Percentiles rank a stretch among this genome's conserved stretches.
Conservation (phyloP, 768 basidiomycete species). For the Rhodotorula sphaerocarpa region DNA sequence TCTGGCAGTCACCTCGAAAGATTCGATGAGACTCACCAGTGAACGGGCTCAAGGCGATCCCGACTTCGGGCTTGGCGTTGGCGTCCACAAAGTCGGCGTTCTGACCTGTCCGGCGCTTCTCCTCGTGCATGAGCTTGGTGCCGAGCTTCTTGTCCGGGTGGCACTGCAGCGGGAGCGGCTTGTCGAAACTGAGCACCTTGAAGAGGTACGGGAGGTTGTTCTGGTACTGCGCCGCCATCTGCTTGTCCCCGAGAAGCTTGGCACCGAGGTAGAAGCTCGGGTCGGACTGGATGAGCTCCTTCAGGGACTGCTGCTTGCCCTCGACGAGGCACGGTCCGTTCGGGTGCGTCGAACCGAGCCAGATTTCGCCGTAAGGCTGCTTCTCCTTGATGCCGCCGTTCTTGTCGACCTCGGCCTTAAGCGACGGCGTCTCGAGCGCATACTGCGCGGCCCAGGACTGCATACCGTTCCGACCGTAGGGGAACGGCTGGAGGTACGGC, state of each 20-base stretch:
- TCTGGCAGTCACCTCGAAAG: no score
- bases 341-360: slow-evolving; percentile 28
- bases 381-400: slow-evolving; percentile 28
- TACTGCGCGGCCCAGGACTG: slow-evolving; percentile 16
- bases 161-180: slow-evolving; percentile 35
- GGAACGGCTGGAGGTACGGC: slow-evolving; percentile 37
- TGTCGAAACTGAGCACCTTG: slow-evolving; percentile 37
- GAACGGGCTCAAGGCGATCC: slow-evolving; percentile 20
- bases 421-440: slow-evolving; percentile 6
- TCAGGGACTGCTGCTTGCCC: not conserved
- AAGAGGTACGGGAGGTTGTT: slow-evolving; percentile 35
- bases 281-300: slow-evolving; percentile 17
- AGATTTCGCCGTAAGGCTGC: slow-evolving; percentile 29
- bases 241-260: slow-evolving; percentile 24
- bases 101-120: slow-evolving; percentile 18
- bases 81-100: slow-evolving; percentile 34
- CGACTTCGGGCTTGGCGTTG: slow-evolving; percentile 36
- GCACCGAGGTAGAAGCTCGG: slow-evolving; percentile 27
- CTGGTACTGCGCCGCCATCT: slow-evolving; percentile 26
- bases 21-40: slow-evolving; percentile 13
- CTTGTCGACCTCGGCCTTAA: slow-evolving; percentile 7
- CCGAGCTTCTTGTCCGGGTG: slow-evolving; percentile 31
- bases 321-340: slow-evolving; percentile 31
- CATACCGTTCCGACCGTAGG: slow-evolving; percentile 18
- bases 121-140: slow-evolving; percentile 20